Evolutionary conservation across 306 rosid genomes (phyloP).

Genomic region (Lathyrus aphaca): DNA sequence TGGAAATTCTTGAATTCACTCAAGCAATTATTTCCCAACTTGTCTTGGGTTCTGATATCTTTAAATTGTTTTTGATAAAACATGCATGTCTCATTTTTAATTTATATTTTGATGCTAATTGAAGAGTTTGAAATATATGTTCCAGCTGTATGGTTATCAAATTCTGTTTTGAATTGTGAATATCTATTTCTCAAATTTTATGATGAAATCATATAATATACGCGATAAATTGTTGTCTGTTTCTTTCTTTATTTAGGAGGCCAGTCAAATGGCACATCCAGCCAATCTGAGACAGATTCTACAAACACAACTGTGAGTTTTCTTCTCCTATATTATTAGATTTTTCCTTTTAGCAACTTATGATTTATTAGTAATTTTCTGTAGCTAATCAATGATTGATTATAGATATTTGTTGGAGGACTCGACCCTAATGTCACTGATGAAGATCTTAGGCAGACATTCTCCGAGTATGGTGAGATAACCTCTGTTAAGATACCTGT

Average conservation of each 20-base stretch:
- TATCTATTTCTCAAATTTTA: not conserved
- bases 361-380: constrained; percentile 10
- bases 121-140: constrained; percentile 30
- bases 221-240: not conserved
- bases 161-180: not conserved
- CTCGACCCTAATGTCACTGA: constrained; percentile 89
- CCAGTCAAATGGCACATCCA: constrained; percentile 70
- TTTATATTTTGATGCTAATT: constrained; percentile 9
- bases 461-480: constrained; percentile 86
- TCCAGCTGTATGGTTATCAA: constrained; percentile 1
- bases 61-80: constrained; percentile 7
- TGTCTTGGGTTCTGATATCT: constrained; percentile 16
- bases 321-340: constrained; percentile 10
- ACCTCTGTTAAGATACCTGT: constrained; percentile 95
- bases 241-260: constrained; percentile 59
- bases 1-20: constrained; percentile 19
- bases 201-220: constrained; percentile 7
- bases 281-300: constrained; percentile 81
- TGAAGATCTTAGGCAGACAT: constrained; percentile 94
- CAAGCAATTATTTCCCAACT: not conserved
- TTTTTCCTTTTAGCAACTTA: not conserved
- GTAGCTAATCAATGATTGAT: constrained; percentile 41
- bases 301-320: constrained; percentile 90
- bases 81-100: not conserved
- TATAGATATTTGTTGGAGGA: constrained; percentile 97